Conservation (phyloP, 2,329 filamentous ascomycete genomes). For the Exophiala oligosperma region DNA sequence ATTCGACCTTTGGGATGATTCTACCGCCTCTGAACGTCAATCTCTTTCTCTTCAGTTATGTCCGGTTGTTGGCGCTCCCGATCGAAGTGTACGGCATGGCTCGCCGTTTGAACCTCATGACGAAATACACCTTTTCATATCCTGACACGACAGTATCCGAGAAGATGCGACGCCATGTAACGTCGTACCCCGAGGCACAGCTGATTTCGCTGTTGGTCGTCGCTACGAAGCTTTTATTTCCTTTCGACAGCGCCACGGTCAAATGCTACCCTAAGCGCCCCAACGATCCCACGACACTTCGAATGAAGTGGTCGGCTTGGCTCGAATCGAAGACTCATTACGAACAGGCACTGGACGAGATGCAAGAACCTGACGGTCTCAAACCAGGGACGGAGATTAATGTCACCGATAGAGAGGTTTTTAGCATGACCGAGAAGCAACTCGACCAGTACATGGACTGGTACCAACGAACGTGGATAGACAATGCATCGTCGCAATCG, state of each 20-base stretch:
- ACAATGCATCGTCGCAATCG: slow-evolving; percentile 39
- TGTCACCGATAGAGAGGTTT: slow-evolving; percentile 63
- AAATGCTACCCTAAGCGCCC: slow-evolving; percentile 51
- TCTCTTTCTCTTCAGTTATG: slow-evolving; percentile 67
- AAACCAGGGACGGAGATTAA: slow-evolving; percentile 50
- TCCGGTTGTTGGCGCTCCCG: slow-evolving; percentile 73
- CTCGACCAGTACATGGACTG: slow-evolving; percentile 78
- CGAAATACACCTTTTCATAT: slow-evolving; percentile 60
- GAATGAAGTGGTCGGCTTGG: slow-evolving; percentile 76
- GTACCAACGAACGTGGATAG: slow-evolving; percentile 67
- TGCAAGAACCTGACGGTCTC: not conserved
- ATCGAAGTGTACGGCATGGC: slow-evolving; percentile 65
- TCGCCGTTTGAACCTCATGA: slow-evolving; percentile 54
- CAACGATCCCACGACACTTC: slow-evolving; percentile 59
- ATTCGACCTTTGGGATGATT: slow-evolving; percentile 65
- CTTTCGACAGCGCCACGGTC: slow-evolving; percentile 65
- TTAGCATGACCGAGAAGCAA: slow-evolving; percentile 60
- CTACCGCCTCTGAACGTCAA: slow-evolving; percentile 74
- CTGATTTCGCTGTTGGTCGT: slow-evolving; percentile 71
- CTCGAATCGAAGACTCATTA: slow-evolving; percentile 44
- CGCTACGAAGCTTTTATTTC: slow-evolving; percentile 75
- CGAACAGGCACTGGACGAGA: not conserved
- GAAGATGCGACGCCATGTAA: slow-evolving; percentile 35
- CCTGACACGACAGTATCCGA: slow-evolving; percentile 31
- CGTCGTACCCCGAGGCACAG: slow-evolving; percentile 72